Percentiles rank a stretch among this genome's conserved stretches.
Conservation (phyloP, 2,329 filamentous ascomycete species). For the Aureobasidium subglaciale region DNA sequence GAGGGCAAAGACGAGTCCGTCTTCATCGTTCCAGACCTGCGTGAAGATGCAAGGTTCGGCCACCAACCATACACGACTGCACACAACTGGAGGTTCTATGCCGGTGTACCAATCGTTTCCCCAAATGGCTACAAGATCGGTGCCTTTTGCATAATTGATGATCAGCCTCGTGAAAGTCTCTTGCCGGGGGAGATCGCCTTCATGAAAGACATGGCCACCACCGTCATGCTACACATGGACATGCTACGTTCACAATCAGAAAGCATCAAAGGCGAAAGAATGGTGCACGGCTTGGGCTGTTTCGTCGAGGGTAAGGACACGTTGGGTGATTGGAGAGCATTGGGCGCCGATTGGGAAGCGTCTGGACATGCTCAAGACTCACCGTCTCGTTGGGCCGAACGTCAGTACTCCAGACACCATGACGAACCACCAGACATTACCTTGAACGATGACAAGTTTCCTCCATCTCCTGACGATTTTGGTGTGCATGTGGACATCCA, state of each 20-base stretch:
- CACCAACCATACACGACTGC: constrained; percentile 24
- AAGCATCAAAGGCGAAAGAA: constrained; percentile 19
- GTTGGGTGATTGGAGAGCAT: constrained; percentile 2
- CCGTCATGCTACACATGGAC: constrained; percentile 29
- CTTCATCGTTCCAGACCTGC: constrained; percentile 21
- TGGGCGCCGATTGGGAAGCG: not conserved
- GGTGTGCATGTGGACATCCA: not conserved
- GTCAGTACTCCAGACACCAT: constrained; percentile 3
- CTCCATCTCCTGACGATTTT: not conserved
- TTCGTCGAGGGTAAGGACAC: constrained; percentile 21
- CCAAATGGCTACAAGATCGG: constrained; percentile 30
- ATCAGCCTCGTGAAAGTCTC: constrained; percentile 20
- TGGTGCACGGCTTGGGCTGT: constrained; percentile 19
- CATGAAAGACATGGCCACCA: constrained; percentile 25
- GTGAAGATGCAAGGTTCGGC: constrained; percentile 28
- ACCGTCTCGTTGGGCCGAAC: not conserved
- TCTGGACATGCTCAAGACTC: not conserved
- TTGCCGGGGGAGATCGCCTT: constrained; percentile 19
- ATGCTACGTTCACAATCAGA: constrained; percentile 29
- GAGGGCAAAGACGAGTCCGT: constrained; percentile 20
- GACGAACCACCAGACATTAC: not conserved
- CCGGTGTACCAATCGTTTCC: constrained; percentile 29
- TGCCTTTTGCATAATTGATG: constrained; percentile 26
- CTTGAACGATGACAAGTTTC: not conserved
- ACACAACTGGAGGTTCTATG: constrained; percentile 27